These are phyloP conservation scores for Trapa incisa DNA, from an alignment of 345 rosid species.

Conservation along the genomic window DNA sequence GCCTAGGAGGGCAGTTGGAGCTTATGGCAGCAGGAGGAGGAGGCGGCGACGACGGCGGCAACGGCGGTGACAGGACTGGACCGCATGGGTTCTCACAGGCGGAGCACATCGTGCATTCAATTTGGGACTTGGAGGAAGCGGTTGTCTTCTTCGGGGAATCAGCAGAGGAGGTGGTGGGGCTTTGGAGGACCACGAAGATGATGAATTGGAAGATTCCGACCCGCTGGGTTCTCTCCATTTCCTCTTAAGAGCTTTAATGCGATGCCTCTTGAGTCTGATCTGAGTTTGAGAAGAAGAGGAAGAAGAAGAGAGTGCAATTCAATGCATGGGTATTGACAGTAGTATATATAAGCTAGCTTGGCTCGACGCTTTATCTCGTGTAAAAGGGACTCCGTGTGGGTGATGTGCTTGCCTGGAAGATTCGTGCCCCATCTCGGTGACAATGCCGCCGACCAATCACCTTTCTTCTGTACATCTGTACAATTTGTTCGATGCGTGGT, in stretches of 20 bases:
- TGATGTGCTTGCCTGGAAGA: too few species aligned
- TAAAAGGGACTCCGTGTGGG: too few species aligned
- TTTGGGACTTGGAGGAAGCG: conserved; percentile 12
- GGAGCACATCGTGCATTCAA: conserved; percentile 39
- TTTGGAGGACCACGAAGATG: conserved; percentile 6
- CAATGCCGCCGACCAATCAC: too few species aligned
- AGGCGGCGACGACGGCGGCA: conserved; percentile 19
- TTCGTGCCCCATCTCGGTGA: too few species aligned
- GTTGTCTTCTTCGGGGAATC: not conserved
- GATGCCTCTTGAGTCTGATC: too few species aligned
- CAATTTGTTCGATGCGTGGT: too few species aligned
- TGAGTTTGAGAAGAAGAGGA: too few species aligned
- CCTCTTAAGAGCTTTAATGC: not conserved
- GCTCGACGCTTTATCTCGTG: too few species aligned
- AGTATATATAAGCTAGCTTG: too few species aligned
- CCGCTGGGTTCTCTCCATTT: not conserved
- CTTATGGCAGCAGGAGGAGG: conserved; percentile 12
- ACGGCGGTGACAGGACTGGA: conserved; percentile 14
- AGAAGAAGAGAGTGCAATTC: too few species aligned
- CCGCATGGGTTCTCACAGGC: conserved; percentile 28
- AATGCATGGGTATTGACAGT: too few species aligned
- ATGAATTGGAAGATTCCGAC: conserved; percentile 1
- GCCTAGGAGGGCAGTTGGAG: not conserved
- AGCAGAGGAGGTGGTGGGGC: conserved; percentile 3
- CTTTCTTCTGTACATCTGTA: too few species aligned